phyloP scores from a whole-genome alignment of 305 asterid species.

The Solanum chacoense region DNA sequence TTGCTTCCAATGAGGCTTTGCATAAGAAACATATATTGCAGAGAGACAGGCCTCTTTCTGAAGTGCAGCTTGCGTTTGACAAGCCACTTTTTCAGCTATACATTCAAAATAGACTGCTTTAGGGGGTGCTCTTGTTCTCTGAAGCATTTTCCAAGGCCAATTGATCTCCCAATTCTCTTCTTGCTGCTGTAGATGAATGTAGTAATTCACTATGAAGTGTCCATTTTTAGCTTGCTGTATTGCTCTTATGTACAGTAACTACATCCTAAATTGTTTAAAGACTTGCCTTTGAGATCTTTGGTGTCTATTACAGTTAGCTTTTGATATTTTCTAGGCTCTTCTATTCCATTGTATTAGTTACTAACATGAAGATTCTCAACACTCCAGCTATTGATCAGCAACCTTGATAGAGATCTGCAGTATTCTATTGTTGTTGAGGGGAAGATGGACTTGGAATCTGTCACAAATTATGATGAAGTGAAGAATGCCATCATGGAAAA shows the following conservation, averaged over 20 bases:
- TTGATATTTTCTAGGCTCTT: not conserved
- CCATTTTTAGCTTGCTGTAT: not conserved
- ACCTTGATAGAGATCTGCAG: conserved; percentile 97
- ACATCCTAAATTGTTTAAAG: not conserved
- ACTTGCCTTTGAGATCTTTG: not conserved
- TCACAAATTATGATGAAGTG: conserved; percentile 80
- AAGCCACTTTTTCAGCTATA: not conserved
- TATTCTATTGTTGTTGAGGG: conserved; percentile 95
- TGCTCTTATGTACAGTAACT: not conserved
- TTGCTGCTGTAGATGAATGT: not conserved
- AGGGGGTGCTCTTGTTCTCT: not conserved
- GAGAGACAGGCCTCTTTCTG: not conserved
- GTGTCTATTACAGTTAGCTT: not conserved
- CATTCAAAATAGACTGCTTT: not conserved
- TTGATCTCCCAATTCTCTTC: not conserved
- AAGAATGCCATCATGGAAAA: conserved; percentile 74
- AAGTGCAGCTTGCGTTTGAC: not conserved
- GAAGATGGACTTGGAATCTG: conserved; percentile 69
- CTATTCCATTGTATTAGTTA: not conserved
- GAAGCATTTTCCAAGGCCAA: not conserved
- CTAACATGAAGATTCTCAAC: conserved; percentile 4
- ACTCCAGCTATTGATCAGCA: conserved; percentile 63
- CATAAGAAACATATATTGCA: not conserved
- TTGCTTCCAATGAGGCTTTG: not conserved
- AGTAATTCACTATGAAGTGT: not conserved